Percentiles rank a stretch among this genome's conserved stretches.
phyloP scores from a whole-genome alignment of 306 rosid genomes.

The Cercis canadensis region DNA sequence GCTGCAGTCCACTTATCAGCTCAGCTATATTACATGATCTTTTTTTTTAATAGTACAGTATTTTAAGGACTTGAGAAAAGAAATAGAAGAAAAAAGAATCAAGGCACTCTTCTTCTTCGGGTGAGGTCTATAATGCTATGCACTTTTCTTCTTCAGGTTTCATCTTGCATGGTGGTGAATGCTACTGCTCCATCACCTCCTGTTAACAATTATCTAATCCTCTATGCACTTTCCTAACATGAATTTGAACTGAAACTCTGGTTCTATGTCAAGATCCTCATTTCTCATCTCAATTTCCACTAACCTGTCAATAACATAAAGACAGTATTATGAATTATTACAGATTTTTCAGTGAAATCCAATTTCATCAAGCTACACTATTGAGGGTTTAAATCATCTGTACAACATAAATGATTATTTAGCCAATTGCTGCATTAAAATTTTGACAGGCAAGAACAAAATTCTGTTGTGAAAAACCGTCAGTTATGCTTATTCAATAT shows the following conservation, averaged over 20 bases:
- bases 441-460: too few species aligned
- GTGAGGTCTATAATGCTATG: neutral
- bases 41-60: neutral
- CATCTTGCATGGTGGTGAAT: neutral
- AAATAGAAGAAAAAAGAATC: neutral
- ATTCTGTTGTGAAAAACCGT: too few species aligned
- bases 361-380: neutral
- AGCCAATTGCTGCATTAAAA: too few species aligned
- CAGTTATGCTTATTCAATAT: too few species aligned
- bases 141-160: neutral
- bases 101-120: neutral
- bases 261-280: neutral
- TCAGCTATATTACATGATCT: neutral
- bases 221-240: slow-evolving; percentile 4
- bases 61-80: neutral
- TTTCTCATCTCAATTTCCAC: neutral
- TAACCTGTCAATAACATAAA: neutral
- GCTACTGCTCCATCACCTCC: neutral
- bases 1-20: neutral
- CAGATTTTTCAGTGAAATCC: too few species aligned
- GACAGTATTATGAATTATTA: neutral
- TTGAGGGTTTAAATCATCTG: too few species aligned
- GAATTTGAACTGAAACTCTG: neutral
- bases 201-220: neutral
- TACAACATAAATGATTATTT: too few species aligned